phyloP scores from a whole-genome alignment of 2,329 filamentous ascomycete species.

The Fusarium luffae region DNA sequence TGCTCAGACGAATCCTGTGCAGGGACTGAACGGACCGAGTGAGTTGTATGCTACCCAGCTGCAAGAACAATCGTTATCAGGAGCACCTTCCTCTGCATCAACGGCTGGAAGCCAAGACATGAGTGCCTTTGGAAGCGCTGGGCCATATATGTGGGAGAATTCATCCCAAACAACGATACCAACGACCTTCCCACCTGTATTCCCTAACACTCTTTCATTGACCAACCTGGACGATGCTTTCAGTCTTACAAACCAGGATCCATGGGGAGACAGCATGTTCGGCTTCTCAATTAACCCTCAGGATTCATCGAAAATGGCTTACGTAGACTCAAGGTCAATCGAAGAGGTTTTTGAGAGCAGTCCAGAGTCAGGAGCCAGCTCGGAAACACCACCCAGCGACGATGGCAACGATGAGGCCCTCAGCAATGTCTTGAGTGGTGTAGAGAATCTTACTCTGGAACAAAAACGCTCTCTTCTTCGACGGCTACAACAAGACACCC shows the following conservation, averaged over 20 bases:
- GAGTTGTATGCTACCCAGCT: not conserved
- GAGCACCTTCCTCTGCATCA: not conserved
- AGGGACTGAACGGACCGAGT: not conserved
- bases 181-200: not conserved
- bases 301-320: not conserved
- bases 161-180: not conserved
- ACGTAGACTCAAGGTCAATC: not conserved
- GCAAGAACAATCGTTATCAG: not conserved
- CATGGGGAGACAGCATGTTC: not conserved
- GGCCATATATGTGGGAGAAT: not conserved
- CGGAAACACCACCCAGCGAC: not conserved
- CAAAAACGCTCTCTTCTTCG: slow-evolving; percentile 41
- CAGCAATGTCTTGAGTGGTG: slow-evolving; percentile 22
- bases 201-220: not conserved
- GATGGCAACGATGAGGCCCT: slow-evolving; percentile 14
- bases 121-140: not conserved
- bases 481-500: slow-evolving; percentile 36
- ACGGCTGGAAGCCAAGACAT: not conserved
- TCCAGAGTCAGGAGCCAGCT: not conserved
- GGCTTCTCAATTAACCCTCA: not conserved
- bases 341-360: slow-evolving; percentile 19
- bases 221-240: not conserved
- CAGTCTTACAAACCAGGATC: not conserved
- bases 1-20: not conserved
- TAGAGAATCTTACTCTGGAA: slow-evolving; percentile 28